A percentile compares a stretch with the other conserved stretches of the same genome.
These are phyloP conservation scores for Tausonia pullulans DNA, from an alignment of 1,284 basidiomycete species.

Conservation along the genomic window DNA sequence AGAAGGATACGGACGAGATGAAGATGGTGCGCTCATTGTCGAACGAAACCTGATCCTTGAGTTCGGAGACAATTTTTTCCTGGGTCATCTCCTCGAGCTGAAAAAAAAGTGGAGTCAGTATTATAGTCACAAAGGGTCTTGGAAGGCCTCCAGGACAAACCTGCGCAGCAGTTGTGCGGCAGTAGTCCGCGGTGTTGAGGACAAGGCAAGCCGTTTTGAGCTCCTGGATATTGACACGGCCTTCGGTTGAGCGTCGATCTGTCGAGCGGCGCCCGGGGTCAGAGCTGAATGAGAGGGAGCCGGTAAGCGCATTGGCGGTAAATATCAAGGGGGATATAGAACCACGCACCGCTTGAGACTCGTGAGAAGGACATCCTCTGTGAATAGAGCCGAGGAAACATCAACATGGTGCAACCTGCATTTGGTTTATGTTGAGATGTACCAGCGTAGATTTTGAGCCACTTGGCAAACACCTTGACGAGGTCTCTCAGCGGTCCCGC, in stretches of 20 bases:
- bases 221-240: conserved; percentile 58
- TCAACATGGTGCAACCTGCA: too few relatives aligned
- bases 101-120: conserved; percentile 6
- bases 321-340: too few relatives aligned
- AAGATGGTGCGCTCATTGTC: conserved; percentile 81
- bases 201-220: conserved; percentile 70
- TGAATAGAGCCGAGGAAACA: background rate
- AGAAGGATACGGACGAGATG: conserved; percentile 35
- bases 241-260: conserved; percentile 57
- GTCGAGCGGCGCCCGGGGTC: conserved; percentile 28
- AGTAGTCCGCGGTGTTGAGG: conserved; percentile 97
- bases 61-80: conserved; percentile 64
- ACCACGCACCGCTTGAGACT: conserved; percentile 51
- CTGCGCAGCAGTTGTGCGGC: conserved; percentile 79
- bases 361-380: conserved; percentile 72
- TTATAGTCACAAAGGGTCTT: background rate
- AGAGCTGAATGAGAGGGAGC: background rate
- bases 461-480: conserved; percentile 72
- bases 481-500: conserved; percentile 58
- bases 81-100: conserved; percentile 85
- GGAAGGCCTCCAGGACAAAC: conserved; percentile 32
- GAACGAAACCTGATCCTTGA: conserved; percentile 66
- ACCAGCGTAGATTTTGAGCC: conserved; percentile 89
- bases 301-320: background rate
- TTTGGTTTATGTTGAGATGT: conserved; percentile 20